Percentiles rank a stretch among this genome's conserved stretches.
phyloP scores from a whole-genome alignment of 345 rosid species.

The Boechera divaricarpa region DNA sequence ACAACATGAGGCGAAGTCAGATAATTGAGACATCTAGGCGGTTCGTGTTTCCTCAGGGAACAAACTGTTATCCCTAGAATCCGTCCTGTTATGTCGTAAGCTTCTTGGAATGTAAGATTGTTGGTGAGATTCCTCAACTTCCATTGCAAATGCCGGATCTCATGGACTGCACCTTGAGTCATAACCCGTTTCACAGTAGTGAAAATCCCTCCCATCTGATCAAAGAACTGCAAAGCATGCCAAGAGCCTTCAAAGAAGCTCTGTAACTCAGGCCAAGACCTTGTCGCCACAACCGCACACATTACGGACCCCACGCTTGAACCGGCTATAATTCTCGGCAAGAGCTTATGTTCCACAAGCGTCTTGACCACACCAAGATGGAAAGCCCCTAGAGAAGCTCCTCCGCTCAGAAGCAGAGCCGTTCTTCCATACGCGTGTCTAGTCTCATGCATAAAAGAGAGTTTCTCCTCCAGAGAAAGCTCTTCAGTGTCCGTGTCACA shows the following conservation, averaged over 20 bases:
- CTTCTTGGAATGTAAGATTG: constrained; percentile 98
- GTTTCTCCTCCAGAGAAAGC: constrained; percentile 91
- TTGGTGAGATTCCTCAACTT: constrained; percentile 88
- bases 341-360: constrained; percentile 81
- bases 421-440: constrained; percentile 98
- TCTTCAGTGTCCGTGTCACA: constrained; percentile 88
- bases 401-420: constrained; percentile 96
- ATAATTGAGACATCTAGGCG: constrained; percentile 97
- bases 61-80: constrained; percentile 95
- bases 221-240: constrained; percentile 85
- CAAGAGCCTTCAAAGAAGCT: constrained; percentile 91
- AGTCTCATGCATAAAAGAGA: constrained; percentile 93
- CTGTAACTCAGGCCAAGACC: constrained; percentile 97
- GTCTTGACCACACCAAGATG: constrained; percentile 94
- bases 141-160: constrained; percentile 88
- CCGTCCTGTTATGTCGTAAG: constrained; percentile 94
- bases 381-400: constrained; percentile 98
- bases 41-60: constrained; percentile 96
- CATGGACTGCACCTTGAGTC: constrained; percentile 95
- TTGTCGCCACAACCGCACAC: constrained; percentile 84
- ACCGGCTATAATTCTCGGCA: constrained; percentile 93
- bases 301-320: constrained; percentile 94
- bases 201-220: constrained; percentile 90
- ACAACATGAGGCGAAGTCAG: constrained; percentile 96
- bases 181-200: constrained; percentile 80